Conservation (phyloP, 495 filamentous ascomycete genomes). For the Hypoxylon lienhwacheense region DNA sequence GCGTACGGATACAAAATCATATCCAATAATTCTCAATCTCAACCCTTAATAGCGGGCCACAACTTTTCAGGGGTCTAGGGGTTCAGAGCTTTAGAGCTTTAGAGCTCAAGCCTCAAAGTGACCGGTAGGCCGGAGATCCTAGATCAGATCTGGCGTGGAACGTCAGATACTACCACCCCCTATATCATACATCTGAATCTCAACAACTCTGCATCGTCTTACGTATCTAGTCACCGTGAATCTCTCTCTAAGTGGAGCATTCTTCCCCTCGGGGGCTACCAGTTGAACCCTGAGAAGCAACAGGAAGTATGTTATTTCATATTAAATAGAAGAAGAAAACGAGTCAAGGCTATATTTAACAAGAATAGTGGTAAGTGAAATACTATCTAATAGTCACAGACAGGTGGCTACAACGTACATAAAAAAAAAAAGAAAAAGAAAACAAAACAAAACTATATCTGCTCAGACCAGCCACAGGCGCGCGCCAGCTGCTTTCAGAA, state of each 20-base stretch:
- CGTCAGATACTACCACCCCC: slow-evolving; percentile 25
- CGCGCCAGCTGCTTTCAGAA: too few relatives aligned
- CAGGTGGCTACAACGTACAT: too few relatives aligned
- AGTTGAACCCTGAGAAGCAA: neutral
- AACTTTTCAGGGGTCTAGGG: slow-evolving; percentile 20
- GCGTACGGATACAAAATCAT: slow-evolving; percentile 20
- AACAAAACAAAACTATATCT: too few relatives aligned
- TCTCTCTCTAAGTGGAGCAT: slow-evolving; percentile 6
- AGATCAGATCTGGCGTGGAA: slow-evolving; percentile 35
- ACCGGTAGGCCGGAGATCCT: slow-evolving; percentile 33
- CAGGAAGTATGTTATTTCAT: too few relatives aligned
- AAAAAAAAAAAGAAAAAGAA: too few relatives aligned
- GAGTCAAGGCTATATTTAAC: too few relatives aligned
- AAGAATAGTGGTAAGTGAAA: too few relatives aligned
- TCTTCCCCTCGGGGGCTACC: slow-evolving; percentile 12
- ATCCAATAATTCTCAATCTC: slow-evolving; percentile 23
- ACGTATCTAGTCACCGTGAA: slow-evolving; percentile 1
- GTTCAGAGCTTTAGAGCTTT: too few relatives aligned
- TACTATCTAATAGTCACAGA: too few relatives aligned
- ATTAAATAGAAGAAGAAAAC: too few relatives aligned
- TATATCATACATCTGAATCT: slow-evolving; percentile 26
- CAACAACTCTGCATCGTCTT: slow-evolving; percentile 1
- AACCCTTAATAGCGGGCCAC: slow-evolving; percentile 12
- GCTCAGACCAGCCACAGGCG: too few relatives aligned
- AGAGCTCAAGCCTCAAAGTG: slow-evolving; percentile 11